phyloP scores from a whole-genome alignment of 2,329 filamentous ascomycete genomes.

The Rhinocladiella similis region DNA sequence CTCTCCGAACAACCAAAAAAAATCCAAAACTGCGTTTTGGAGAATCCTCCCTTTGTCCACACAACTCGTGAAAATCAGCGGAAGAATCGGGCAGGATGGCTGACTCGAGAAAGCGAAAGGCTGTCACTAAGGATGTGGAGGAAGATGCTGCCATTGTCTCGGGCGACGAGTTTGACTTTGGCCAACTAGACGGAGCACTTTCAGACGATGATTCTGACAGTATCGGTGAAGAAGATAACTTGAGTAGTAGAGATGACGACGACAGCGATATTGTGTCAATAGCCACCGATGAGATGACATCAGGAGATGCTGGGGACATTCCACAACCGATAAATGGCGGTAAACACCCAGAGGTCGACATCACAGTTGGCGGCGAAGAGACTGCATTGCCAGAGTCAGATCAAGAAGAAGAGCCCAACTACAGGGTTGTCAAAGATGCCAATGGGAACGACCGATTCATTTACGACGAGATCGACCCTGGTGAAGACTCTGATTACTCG shows the following conservation, averaged over 20 bases:
- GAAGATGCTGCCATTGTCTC: constrained; percentile 53
- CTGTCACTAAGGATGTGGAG: constrained; percentile 55
- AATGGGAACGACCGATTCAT: constrained; percentile 89
- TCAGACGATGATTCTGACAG: constrained; percentile 44
- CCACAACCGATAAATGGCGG: constrained; percentile 1
- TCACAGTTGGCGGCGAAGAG: constrained; percentile 44
- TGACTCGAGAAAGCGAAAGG: constrained; percentile 63
- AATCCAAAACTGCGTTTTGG: neutral
- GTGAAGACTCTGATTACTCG: constrained; percentile 94
- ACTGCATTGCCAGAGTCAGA: constrained; percentile 44
- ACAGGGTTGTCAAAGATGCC: constrained; percentile 71
- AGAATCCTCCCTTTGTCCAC: neutral
- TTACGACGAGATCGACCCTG: constrained; percentile 89
- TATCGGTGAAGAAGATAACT: constrained; percentile 37
- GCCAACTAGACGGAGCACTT: constrained; percentile 44
- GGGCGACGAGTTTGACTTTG: constrained; percentile 59
- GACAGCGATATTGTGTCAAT: constrained; percentile 40
- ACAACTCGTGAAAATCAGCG: neutral
- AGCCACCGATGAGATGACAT: constrained; percentile 14
- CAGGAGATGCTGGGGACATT: constrained; percentile 33
- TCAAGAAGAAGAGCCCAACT: constrained; percentile 53
- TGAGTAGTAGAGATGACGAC: constrained; percentile 11
- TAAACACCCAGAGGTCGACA: constrained; percentile 55
- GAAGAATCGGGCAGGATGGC: constrained; percentile 17
- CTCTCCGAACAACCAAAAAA: constrained; percentile 1